These are phyloP conservation scores for Metschnikowia cerradonensis DNA, from an alignment of 805 yeast species.

Conservation along the genomic window DNA sequence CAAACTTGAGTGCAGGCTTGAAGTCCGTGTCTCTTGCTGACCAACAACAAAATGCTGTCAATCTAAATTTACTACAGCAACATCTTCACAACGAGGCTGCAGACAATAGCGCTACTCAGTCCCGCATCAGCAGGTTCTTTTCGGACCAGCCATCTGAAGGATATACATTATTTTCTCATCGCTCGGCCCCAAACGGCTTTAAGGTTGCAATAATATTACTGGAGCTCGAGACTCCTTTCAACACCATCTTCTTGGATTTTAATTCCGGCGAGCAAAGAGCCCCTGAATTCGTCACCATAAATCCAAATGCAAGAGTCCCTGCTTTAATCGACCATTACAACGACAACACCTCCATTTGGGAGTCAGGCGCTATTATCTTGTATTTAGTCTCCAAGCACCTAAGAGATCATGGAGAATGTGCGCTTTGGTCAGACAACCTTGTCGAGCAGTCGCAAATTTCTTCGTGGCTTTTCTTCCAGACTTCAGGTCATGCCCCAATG, in stretches of 20 bases:
- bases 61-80: constrained; percentile 41
- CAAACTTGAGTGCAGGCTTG: constrained; percentile 45
- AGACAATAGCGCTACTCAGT: constrained; percentile 35
- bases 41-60: constrained; percentile 41
- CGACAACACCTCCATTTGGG: constrained; percentile 86
- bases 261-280: constrained; percentile 87
- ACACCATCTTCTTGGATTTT: constrained; percentile 82
- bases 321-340: constrained; percentile 85
- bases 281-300: constrained; percentile 88
- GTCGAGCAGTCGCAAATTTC: constrained; percentile 80
- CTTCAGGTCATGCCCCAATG: constrained; percentile 98
- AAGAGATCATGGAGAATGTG: constrained; percentile 61
- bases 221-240: constrained; percentile 75
- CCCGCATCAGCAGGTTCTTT: constrained; percentile 68
- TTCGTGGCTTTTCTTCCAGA: constrained; percentile 91
- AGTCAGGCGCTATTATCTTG: constrained; percentile 85
- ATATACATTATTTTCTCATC: constrained; percentile 72
- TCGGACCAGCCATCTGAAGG: constrained; percentile 77
- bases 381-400: constrained; percentile 70
- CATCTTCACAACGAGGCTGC: constrained; percentile 42
- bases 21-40: constrained; percentile 40
- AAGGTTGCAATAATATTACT: constrained; percentile 88
- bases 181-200: constrained; percentile 94
- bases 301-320: constrained; percentile 95
- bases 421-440: constrained; percentile 75